These are phyloP conservation scores for Aureobasidium sp. DNA, from an alignment of 2,329 filamentous ascomycete species.

Conservation along the genomic window DNA sequence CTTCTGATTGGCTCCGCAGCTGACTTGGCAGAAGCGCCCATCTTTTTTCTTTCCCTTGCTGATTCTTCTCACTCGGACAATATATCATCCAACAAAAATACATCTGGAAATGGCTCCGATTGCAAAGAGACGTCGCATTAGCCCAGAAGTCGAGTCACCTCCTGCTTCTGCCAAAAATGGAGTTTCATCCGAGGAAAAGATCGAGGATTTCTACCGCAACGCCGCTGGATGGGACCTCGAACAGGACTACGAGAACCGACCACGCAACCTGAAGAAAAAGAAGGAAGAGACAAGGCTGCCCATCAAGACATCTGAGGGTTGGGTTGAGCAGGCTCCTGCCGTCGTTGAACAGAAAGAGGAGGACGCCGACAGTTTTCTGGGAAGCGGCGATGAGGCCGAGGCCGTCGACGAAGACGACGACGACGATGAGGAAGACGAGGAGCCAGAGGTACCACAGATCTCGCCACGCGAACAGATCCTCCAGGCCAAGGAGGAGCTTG, in stretches of 20 bases:
- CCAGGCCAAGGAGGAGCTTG: slow-evolving; percentile 86
- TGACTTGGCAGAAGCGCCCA: neutral
- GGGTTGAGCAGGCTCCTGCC: slow-evolving; percentile 47
- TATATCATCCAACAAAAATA: neutral
- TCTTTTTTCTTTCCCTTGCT: slow-evolving; percentile 8
- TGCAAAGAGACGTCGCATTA: slow-evolving; percentile 46
- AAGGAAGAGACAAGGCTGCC: slow-evolving; percentile 71
- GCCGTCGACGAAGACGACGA: slow-evolving; percentile 29
- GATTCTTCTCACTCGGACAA: neutral
- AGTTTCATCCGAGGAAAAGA: slow-evolving; percentile 23
- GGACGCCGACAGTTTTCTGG: slow-evolving; percentile 59
- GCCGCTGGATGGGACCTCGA: slow-evolving; percentile 85
- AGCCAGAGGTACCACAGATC: slow-evolving; percentile 54
- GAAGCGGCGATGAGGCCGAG: slow-evolving; percentile 43
- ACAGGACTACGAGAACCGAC: slow-evolving; percentile 78
- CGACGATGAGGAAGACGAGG: slow-evolving; percentile 43
- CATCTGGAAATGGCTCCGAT: slow-evolving; percentile 39
- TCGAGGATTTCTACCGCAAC: slow-evolving; percentile 41
- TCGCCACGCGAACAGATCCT: slow-evolving; percentile 72
- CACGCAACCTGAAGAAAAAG: slow-evolving; percentile 66
- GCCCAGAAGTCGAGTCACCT: slow-evolving; percentile 36
- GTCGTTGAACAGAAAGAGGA: slow-evolving; percentile 36
- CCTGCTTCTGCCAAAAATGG: slow-evolving; percentile 18
- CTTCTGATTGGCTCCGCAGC: neutral
- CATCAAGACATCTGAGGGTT: slow-evolving; percentile 77